phyloP scores from a whole-genome alignment of 2,329 filamentous ascomycete species.

The Cadophora malorum region DNA sequence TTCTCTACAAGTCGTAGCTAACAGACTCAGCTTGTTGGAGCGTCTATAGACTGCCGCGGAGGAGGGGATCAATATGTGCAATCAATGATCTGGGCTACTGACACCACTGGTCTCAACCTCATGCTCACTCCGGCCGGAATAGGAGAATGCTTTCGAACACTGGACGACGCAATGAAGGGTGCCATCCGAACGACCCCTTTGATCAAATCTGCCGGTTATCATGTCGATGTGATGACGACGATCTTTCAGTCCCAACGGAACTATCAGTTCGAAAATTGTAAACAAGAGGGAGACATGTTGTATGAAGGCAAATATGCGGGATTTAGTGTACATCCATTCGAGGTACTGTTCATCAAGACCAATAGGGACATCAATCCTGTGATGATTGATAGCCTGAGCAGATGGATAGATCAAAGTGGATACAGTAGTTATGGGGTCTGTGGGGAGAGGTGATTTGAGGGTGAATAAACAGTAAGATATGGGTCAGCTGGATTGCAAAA shows the following conservation, averaged over 20 bases:
- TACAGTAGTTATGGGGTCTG: constrained; percentile 38
- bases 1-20: background rate
- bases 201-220: constrained; percentile 32
- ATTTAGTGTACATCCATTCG: constrained; percentile 27
- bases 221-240: constrained; percentile 25
- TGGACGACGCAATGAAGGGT: constrained; percentile 9
- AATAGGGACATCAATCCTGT: constrained; percentile 28
- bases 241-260: constrained; percentile 13
- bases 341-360: constrained; percentile 28
- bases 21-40: constrained; percentile 32
- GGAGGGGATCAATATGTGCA: constrained; percentile 30
- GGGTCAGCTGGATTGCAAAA: too few species aligned
- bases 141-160: constrained; percentile 19
- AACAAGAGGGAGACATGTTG: constrained; percentile 21
- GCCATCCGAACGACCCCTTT: constrained; percentile 22
- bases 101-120: constrained; percentile 29
- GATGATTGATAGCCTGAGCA: constrained; percentile 36
- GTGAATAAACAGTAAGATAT: background rate
- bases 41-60: constrained; percentile 31
- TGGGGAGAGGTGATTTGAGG: background rate
- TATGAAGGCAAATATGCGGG: constrained; percentile 22
- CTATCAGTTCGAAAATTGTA: constrained; percentile 17
- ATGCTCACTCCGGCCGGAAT: constrained; percentile 29
- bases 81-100: constrained; percentile 39
- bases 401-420: constrained; percentile 34